Base-by-base conservation (phyloP, 768 basidiomycete genomes). In the Trametes meyenii region DNA sequence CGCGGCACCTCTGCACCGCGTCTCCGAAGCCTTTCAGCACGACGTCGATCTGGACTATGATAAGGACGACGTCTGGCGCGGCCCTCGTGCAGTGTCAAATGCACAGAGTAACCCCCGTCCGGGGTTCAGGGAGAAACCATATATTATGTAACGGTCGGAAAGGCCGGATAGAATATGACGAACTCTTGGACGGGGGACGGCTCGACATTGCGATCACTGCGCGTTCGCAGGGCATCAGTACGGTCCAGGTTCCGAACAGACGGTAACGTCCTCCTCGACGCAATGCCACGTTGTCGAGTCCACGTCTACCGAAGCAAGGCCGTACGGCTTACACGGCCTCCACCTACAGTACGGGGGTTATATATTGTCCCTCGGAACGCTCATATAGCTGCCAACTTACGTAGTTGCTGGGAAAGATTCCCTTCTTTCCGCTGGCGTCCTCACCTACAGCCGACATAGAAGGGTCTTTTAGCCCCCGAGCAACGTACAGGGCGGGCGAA, bases 401-500 rank as follows among this genome's bases (percentile, higher is more conserved):
- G 80, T 93, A 93, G 76, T 91, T 92, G 74, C 88, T 91, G 26
- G 92, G 92, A 76, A 94, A 94, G 68, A 93, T 91, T 5, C 91
- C 91, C 73, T 84, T 90, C 71, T 72, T 77, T 55, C 90, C 87
- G 58, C 74, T 71, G 52, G 76, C 73, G 65, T 86, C 82, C 63
- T 84, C 77, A 57, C 90, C 90, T 91, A 72, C 48, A 64, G 65
- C 70, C 67, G 23, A 63, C 65, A 70, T 68, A 67, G 45, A 66
- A 54, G 11, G 29, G 49, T 14, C 36, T 40, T 59, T 68, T 49
- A 63, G 52, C 43, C 43, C 43, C 55, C 42, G 46, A 59, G 44
- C 50, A 33, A 50, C 29, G 24, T 40, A 39, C 33, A n/a, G 17
- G 29, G 40, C 48, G 50, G 42, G 39, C 48, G 17, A 24, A 12